These are phyloP conservation scores for Climacium dendroides DNA, from an alignment of 225 moss, liverwort and hornwort species.

Conservation along the genomic window DNA sequence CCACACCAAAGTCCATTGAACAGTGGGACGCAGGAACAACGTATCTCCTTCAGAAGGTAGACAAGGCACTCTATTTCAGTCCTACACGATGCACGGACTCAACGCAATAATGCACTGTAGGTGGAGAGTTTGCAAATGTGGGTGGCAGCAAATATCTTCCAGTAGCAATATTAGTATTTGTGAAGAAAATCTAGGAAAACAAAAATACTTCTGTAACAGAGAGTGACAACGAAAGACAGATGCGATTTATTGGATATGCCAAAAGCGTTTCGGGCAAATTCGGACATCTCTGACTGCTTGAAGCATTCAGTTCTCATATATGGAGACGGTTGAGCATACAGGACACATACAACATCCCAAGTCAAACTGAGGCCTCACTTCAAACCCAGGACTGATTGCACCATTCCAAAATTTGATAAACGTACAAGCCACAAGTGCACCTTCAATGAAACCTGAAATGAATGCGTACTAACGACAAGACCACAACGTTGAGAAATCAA, in stretches of 20 bases:
- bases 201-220: neutral
- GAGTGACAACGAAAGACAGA: neutral
- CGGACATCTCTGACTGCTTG: neutral
- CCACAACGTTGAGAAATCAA: neutral
- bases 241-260: neutral
- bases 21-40: neutral
- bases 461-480: neutral
- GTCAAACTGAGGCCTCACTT: neutral
- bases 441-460: neutral
- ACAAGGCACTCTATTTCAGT: neutral
- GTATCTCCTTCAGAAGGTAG: neutral
- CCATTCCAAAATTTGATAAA: neutral
- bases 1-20: neutral
- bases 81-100: neutral
- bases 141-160: no score
- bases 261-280: neutral
- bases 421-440: neutral
- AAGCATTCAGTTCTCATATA: neutral
- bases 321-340: neutral
- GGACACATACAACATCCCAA: neutral
- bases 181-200: neutral
- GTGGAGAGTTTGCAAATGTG: neutral
- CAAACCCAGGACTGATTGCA: neutral
- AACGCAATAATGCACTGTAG: neutral
- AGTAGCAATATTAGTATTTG: neutral